These are phyloP conservation scores for barley (Hordeum vulgare) DNA, from an alignment of 176 grass and related monocot species.

Conservation along the genomic window DNA sequence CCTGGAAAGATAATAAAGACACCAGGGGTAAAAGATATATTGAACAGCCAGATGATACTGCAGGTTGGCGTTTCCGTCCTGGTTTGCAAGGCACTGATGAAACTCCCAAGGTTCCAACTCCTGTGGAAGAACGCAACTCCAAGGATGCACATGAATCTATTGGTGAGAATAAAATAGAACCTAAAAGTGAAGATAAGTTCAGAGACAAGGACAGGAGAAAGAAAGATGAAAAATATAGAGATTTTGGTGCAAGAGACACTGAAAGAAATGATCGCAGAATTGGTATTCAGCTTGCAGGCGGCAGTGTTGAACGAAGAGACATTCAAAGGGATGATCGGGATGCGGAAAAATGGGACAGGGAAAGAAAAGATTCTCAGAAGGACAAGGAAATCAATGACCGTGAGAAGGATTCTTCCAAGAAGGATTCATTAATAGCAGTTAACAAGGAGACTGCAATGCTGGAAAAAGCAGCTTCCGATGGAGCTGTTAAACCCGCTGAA, in stretches of 20 bases:
- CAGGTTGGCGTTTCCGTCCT: conserved; percentile 42
- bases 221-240: conserved; percentile 54
- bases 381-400: conserved; percentile 59
- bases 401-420: conserved; percentile 59
- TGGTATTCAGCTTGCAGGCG: conserved; percentile 29
- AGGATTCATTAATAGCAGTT: conserved; percentile 32
- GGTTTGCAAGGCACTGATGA: conserved; percentile 47
- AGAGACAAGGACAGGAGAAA: conserved; percentile 68
- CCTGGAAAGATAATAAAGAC: conserved; percentile 63
- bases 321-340: conserved; percentile 70
- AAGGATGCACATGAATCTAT: conserved; percentile 51
- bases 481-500: conserved; percentile 37
- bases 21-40: conserved; percentile 49
- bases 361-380: conserved; percentile 52
- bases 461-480: conserved; percentile 50
- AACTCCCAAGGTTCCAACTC: conserved; percentile 31
- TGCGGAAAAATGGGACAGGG: conserved; percentile 60
- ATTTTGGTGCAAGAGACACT: conserved; percentile 48
- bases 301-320: conserved; percentile 50
- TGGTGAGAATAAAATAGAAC: conserved; percentile 58
- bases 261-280: conserved; percentile 55
- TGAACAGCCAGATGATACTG: conserved; percentile 35
- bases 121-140: conserved; percentile 24
- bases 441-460: conserved; percentile 43
- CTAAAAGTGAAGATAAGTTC: conserved; percentile 54